Evolutionary conservation across 1,139 yeast genomes (phyloP), one percentile per base, ranked within the genome.

Genomic region (Candida anutae): DNA sequence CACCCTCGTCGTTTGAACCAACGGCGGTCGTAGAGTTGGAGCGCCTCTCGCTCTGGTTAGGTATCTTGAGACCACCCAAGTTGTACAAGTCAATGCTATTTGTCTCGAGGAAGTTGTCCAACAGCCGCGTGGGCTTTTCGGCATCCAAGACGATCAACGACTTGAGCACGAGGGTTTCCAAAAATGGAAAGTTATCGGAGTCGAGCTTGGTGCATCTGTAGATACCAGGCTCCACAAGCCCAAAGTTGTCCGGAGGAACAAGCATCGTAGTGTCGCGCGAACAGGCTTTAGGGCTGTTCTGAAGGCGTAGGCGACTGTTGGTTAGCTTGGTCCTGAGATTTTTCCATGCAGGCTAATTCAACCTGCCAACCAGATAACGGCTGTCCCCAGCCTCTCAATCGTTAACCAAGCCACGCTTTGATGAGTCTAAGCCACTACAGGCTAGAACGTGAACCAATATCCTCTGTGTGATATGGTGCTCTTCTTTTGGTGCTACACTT

Each of bases 211-310:
- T 56, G 40, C 80, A 74, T 27, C 82, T 57, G 50, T 71, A 79
- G 3, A 81, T 58, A 0, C 88, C 88, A 19, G 74, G 73, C 47
- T 81, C 90, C 8, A 80, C 90, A 16, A 80, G 59, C 0, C 88
- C 88, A 53, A 77, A 81, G 50, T 77, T 78, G 25, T 79, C 83
- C 4, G 93, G 90, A 3, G 88, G 85, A 1, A 81, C 82, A 26
- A 80, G 57, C 90, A 81, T 79, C 16, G 28, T 17, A n/a, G n/a
- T n/a, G n/a, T n/a, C n/a, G n/a, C n/a, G n/a, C n/a, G n/a, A n/a
- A n/a, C n/a, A n/a, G n/a, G n/a, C n/a, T n/a, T n/a, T n/a, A n/a
- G n/a, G n/a, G n/a, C n/a, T n/a, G n/a, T n/a, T n/a, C n/a, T n/a
- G 19, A 10, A 17, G 19, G 6, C 19, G 9, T 6, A 17, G 6